These are phyloP conservation scores for Leavenworthia alabamica DNA, from an alignment of 345 rosid genomes.

Conservation along the genomic window DNA sequence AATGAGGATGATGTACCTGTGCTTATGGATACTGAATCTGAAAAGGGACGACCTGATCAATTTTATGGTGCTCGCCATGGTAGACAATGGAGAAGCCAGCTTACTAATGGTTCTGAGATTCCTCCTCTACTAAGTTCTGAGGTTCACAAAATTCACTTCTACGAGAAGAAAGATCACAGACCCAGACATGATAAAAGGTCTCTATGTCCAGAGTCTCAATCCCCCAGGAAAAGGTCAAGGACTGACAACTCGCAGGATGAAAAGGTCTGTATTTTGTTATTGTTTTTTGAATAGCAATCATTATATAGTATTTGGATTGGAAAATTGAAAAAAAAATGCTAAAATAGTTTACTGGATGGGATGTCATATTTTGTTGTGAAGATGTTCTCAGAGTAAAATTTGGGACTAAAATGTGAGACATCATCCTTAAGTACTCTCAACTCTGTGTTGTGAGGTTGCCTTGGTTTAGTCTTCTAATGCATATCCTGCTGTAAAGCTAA, in stretches of 20 bases:
- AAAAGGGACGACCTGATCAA: conserved; percentile 39
- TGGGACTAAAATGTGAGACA: conserved; percentile 1
- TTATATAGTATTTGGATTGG: not conserved
- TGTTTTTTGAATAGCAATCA: not conserved
- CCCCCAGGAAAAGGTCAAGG: conserved; percentile 53
- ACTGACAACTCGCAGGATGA: conserved; percentile 40
- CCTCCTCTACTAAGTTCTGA: conserved; percentile 69
- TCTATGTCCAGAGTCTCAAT: conserved; percentile 41
- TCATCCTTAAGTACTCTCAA: not conserved
- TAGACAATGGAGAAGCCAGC: conserved; percentile 65
- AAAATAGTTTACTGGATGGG: conserved; percentile 8
- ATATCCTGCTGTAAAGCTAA: not conserved
- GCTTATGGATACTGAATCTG: conserved; percentile 41
- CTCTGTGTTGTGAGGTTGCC: not conserved
- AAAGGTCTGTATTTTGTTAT: conserved; percentile 45
- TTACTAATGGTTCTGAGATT: conserved; percentile 42
- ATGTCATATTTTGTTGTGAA: conserved; percentile 10
- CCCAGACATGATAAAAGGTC: conserved; percentile 40
- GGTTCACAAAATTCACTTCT: conserved; percentile 35
- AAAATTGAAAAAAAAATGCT: not conserved
- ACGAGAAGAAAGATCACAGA: conserved; percentile 40
- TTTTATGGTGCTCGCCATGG: conserved; percentile 39
- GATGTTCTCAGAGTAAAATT: no score
- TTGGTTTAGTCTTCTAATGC: conserved; percentile 6
- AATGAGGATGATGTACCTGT: conserved; percentile 28